Conservation (phyloP, 345 rosid genomes). For the Arabis hirsuta region DNA sequence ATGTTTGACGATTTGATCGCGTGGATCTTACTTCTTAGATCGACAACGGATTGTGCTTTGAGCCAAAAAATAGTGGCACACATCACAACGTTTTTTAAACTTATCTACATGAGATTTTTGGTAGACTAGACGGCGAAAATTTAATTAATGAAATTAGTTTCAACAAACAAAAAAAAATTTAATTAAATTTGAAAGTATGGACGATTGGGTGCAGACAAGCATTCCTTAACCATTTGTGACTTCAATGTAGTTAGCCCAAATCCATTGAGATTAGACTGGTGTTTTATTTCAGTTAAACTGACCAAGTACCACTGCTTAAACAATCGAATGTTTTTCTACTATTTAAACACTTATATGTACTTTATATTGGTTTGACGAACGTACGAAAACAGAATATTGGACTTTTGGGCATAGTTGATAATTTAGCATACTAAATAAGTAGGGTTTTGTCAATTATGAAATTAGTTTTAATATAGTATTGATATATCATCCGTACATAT, state of each 20-base stretch:
- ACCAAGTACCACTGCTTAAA: slow-evolving; percentile 3
- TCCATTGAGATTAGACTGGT: not conserved
- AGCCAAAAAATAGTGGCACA: slow-evolving; percentile 17
- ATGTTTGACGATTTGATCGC: not conserved
- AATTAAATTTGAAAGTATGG: slow-evolving; percentile 23
- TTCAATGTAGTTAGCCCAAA: slow-evolving; percentile 1
- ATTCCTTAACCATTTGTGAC: slow-evolving; percentile 25
- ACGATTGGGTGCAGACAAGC: slow-evolving; percentile 29
- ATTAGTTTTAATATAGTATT: not conserved
- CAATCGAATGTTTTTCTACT: not conserved
- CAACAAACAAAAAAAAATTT: too few species aligned
- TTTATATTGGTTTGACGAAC: not conserved
- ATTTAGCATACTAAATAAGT: not conserved
- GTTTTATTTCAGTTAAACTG: slow-evolving; percentile 4
- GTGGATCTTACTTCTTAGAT: not conserved
- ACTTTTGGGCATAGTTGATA: slow-evolving; percentile 20
- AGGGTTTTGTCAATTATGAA: slow-evolving; percentile 3
- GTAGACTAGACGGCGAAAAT: not conserved
- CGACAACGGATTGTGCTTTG: not conserved
- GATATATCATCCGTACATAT: slow-evolving; percentile 22
- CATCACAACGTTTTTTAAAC: slow-evolving; percentile 24
- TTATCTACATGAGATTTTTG: slow-evolving; percentile 13
- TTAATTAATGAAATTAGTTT: not conserved
- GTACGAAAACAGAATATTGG: slow-evolving; percentile 1
- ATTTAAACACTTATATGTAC: not conserved